phyloP scores from a whole-genome alignment of 768 basidiomycete species.

The Tephrocybe sp. region DNA sequence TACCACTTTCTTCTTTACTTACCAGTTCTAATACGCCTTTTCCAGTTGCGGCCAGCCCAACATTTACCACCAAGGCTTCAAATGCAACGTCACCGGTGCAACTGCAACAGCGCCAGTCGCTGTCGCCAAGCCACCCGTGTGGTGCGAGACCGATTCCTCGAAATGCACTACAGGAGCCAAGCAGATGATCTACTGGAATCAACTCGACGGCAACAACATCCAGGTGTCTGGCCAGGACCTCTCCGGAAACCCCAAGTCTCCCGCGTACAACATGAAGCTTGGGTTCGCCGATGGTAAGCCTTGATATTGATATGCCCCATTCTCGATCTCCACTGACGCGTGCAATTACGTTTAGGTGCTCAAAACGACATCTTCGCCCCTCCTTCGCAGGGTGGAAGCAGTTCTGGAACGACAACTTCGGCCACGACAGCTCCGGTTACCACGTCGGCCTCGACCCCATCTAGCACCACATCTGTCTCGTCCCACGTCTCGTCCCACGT shows the following conservation, averaged over 20 bases:
- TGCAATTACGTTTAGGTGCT: conserved; percentile 29
- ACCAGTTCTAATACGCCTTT: too few species aligned
- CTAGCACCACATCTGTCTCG: not conserved
- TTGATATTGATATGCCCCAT: conserved; percentile 2
- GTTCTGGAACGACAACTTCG: not conserved
- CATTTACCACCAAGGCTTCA: conserved; percentile 48
- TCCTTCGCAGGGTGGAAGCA: conserved; percentile 6
- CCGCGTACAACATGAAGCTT: conserved; percentile 48
- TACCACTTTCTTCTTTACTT: too few species aligned
- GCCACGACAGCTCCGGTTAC: too few species aligned
- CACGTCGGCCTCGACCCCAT: not conserved
- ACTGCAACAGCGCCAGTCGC: conserved; percentile 40
- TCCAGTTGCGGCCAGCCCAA: conserved; percentile 52
- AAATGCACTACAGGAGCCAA: conserved; percentile 49
- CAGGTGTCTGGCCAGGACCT: conserved; percentile 39
- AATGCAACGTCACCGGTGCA: conserved; percentile 49
- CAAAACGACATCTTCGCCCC: conserved; percentile 46
- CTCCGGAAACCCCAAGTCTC: conserved; percentile 39
- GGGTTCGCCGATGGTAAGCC: conserved; percentile 50
- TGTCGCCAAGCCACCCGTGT: conserved; percentile 43
- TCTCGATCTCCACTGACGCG: conserved; percentile 1
- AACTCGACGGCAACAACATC: conserved; percentile 48
- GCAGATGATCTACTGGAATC: conserved; percentile 59
- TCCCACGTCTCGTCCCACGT: too few species aligned
- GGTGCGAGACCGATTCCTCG: conserved; percentile 48